phyloP scores from a whole-genome alignment of 352 stramenopile species.

The Phytophthora chlamydospora region DNA sequence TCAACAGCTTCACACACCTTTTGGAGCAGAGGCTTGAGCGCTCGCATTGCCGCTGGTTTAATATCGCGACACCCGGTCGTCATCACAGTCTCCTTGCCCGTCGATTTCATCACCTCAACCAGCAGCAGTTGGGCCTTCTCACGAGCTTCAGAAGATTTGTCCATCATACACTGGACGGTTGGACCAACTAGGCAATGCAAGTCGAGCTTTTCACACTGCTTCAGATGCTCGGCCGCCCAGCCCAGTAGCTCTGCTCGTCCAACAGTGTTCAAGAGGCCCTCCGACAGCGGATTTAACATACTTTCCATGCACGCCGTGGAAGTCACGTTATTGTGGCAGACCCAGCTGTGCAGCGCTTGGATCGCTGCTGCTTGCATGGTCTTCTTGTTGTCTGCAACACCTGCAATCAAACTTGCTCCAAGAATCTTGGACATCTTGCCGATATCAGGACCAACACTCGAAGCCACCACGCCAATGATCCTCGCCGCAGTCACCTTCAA shows the following conservation, averaged over 20 bases:
- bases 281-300: constrained; percentile 66
- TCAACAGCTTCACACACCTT: constrained; percentile 68
- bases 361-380: constrained; percentile 82
- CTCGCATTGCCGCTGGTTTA: constrained; percentile 87
- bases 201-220: constrained; percentile 71
- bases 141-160: constrained; percentile 84
- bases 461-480: constrained; percentile 79
- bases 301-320: constrained; percentile 74
- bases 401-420: constrained; percentile 65
- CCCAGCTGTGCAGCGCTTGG: constrained; percentile 85
- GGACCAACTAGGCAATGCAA: constrained; percentile 67
- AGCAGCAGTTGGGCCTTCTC: constrained; percentile 84
- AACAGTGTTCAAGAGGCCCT: constrained; percentile 78
- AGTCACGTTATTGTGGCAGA: constrained; percentile 76
- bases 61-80: constrained; percentile 80
- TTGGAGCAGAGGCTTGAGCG: constrained; percentile 83
- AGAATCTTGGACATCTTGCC: constrained; percentile 85
- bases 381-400: constrained; percentile 90
- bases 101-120: constrained; percentile 81
- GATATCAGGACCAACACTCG: constrained; percentile 79
- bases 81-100: constrained; percentile 76
- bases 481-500: constrained; percentile 87
- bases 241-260: constrained; percentile 77
- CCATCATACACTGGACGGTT: constrained; percentile 82
- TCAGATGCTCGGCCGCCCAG: constrained; percentile 75